phyloP scores from a whole-genome alignment of 2,329 filamentous ascomycete genomes.

The Alternaria longipes region DNA sequence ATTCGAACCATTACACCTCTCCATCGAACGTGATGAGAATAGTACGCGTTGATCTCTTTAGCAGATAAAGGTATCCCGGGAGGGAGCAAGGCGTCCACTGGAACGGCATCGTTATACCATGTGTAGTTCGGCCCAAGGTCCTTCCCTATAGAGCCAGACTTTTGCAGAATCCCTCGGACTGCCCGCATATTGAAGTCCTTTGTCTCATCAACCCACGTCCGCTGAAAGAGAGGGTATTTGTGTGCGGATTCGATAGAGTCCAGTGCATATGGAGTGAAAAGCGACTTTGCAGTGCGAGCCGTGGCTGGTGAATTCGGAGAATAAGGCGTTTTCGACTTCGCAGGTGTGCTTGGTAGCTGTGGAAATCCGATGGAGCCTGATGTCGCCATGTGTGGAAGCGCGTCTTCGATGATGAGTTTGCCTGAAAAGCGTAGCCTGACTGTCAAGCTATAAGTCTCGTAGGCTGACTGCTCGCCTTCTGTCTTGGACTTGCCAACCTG shows the following conservation, averaged over 20 bases:
- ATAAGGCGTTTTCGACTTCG: background rate
- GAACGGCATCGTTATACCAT: constrained; percentile 34
- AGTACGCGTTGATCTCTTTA: constrained; percentile 40
- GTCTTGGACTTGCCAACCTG: background rate
- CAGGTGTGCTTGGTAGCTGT: background rate
- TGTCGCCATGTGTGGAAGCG: background rate
- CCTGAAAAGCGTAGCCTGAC: constrained; percentile 24
- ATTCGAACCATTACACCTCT: constrained; percentile 36
- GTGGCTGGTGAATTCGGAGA: background rate
- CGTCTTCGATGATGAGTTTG: constrained; percentile 9
- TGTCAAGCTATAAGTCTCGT: constrained; percentile 12
- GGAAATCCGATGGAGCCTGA: background rate
- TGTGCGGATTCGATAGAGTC: constrained; percentile 5
- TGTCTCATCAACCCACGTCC: constrained; percentile 33
- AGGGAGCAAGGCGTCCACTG: constrained; percentile 35
- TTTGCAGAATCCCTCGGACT: constrained; percentile 6
- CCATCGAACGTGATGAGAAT: constrained; percentile 40
- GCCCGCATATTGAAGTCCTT: constrained; percentile 24
- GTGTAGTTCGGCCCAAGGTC: constrained; percentile 11
- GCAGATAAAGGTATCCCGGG: constrained; percentile 36
- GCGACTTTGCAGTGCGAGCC: background rate
- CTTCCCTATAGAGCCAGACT: background rate
- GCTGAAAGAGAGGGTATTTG: constrained; percentile 18
- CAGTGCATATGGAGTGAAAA: background rate
- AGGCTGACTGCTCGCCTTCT: constrained; percentile 1